A percentile compares a stretch with the other conserved stretches of the same genome.
Conservation (phyloP, 73 alveolate species). For the Symbiodinium pilosum region DNA sequence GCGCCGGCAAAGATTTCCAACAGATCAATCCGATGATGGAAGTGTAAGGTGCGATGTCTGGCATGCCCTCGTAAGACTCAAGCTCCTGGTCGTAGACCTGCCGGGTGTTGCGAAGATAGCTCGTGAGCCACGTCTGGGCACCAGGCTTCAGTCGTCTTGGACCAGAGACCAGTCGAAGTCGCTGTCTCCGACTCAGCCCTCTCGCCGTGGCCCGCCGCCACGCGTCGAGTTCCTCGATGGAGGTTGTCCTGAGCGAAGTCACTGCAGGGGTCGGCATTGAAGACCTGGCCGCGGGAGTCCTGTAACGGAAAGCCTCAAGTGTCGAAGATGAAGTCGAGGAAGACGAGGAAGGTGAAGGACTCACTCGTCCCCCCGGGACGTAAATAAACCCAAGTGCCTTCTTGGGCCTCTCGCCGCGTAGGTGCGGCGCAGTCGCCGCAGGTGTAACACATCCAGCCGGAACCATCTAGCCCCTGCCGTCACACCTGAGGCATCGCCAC, state of each 20-base stretch:
- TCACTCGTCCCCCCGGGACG: not conserved
- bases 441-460: not conserved
- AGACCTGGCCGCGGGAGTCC: not conserved
- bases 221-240: not conserved
- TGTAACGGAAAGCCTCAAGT: not conserved
- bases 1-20: not conserved
- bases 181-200: not conserved
- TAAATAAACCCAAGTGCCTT: not conserved
- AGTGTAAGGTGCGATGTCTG: not conserved
- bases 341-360: no score
- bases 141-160: slow-evolving; percentile 7
- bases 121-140: not conserved
- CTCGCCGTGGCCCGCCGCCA: no score
- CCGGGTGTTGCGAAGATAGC: not conserved
- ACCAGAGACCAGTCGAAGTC: no score
- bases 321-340: not conserved
- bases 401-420: not conserved
- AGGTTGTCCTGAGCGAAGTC: not conserved
- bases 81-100: not conserved
- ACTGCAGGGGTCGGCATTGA: not conserved
- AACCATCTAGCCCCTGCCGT: no score
- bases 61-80: not conserved
- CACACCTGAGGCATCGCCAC: not conserved
- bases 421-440: not conserved
- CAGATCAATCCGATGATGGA: not conserved